phyloP scores from a whole-genome alignment of 352 stramenopile genomes.

The Globisporangium polare region DNA sequence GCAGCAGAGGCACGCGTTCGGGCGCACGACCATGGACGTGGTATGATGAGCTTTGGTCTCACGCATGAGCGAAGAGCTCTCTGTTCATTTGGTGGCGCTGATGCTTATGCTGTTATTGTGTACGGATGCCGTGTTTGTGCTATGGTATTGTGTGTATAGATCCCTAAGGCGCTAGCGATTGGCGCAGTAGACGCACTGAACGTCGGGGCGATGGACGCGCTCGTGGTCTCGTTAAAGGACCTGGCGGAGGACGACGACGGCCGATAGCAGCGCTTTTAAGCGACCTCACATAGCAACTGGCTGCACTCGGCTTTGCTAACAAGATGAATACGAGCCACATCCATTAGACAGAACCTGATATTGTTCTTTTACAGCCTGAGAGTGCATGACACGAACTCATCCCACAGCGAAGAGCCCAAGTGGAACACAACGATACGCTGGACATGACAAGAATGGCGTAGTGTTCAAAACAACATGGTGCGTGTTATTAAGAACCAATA shows the following conservation, averaged over 20 bases:
- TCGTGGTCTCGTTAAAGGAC: conserved; percentile 31
- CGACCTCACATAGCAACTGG: neutral
- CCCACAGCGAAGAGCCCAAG: too few relatives aligned
- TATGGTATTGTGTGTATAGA: conserved; percentile 25
- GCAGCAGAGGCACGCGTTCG: conserved; percentile 49
- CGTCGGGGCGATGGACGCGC: conserved; percentile 37
- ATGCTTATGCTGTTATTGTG: neutral
- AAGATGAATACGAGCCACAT: neutral
- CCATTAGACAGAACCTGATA: too few relatives aligned
- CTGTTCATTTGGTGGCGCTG: neutral
- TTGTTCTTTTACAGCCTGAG: neutral
- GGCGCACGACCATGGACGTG: conserved; percentile 32
- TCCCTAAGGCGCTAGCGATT: conserved; percentile 37
- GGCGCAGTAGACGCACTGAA: conserved; percentile 28
- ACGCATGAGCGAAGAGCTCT: neutral
- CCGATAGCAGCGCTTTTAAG: conserved; percentile 41
- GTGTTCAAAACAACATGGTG: conserved; percentile 6
- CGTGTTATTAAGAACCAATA: conserved; percentile 9
- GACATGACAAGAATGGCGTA: too few relatives aligned
- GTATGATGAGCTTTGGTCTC: conserved; percentile 22
- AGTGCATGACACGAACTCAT: neutral
- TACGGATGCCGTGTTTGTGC: neutral
- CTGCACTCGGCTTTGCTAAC: neutral
- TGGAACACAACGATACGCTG: too few relatives aligned
- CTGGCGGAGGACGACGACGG: conserved; percentile 67